Conservation (phyloP, 257 asterid genomes). For the Solanum chiquidenum region DNA sequence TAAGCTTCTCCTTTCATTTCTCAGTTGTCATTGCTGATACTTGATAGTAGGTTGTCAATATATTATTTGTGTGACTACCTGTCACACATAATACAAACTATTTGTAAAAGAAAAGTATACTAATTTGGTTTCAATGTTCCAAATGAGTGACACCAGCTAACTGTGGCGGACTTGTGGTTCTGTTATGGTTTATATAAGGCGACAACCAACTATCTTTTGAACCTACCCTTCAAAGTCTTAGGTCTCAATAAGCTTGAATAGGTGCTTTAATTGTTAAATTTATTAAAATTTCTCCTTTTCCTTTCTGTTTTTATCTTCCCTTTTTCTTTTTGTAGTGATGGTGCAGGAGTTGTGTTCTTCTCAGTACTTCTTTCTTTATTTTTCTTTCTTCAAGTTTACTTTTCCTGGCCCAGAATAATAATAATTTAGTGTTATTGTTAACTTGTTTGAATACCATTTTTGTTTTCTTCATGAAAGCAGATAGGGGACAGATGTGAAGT, state of each 20-base stretch:
- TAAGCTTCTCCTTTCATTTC: background rate
- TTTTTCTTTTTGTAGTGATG: background rate
- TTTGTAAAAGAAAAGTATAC: background rate
- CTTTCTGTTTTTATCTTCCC: background rate
- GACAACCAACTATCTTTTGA: background rate
- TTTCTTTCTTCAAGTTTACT: background rate
- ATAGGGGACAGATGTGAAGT: constrained; percentile 91
- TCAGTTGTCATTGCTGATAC: background rate
- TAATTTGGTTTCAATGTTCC: background rate
- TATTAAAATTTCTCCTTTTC: background rate
- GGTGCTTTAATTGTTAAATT: background rate
- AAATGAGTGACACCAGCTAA: background rate
- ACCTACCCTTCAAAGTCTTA: background rate
- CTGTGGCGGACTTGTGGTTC: background rate
- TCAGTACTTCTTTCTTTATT: background rate
- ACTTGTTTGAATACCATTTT: background rate
- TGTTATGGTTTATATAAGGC: background rate
- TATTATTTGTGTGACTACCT: background rate
- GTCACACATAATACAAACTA: background rate
- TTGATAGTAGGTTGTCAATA: background rate
- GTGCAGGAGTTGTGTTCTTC: background rate
- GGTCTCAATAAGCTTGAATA: background rate
- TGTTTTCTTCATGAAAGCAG: constrained; percentile 20
- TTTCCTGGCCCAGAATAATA: background rate
- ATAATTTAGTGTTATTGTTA: background rate